phyloP scores from a whole-genome alignment of 1,284 basidiomycete genomes.

The Ustilago hordei region DNA sequence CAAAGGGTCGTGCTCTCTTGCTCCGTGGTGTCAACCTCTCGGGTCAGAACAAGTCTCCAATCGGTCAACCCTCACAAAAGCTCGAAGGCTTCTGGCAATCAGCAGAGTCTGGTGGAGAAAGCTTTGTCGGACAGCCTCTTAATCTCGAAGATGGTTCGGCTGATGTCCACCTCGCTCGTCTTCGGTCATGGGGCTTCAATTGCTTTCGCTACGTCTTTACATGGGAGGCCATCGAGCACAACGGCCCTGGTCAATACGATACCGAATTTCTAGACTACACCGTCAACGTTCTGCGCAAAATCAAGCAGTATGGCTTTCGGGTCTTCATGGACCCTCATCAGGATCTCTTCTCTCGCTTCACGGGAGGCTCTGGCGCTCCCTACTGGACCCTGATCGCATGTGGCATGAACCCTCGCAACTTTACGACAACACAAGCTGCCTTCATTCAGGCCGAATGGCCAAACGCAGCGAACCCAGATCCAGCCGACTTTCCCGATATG shows the following conservation, averaged over 20 bases:
- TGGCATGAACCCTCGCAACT: slow-evolving; percentile 86
- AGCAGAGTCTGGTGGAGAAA: slow-evolving; percentile 80
- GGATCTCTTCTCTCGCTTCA: slow-evolving; percentile 95
- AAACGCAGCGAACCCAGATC: slow-evolving; percentile 75
- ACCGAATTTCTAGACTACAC: slow-evolving; percentile 92
- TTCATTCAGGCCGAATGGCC: slow-evolving; percentile 92
- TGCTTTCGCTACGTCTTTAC: slow-evolving; percentile 89
- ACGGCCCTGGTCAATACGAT: slow-evolving; percentile 93
- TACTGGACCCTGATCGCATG: slow-evolving; percentile 94
- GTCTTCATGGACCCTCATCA: slow-evolving; percentile 97
- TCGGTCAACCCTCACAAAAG: slow-evolving; percentile 75
- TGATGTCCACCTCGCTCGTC: slow-evolving; percentile 86
- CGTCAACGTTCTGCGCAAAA: slow-evolving; percentile 84
- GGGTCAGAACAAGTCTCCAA: slow-evolving; percentile 85
- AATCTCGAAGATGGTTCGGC: slow-evolving; percentile 82
- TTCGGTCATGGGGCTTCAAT: slow-evolving; percentile 95
- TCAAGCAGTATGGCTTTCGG: slow-evolving; percentile 93
- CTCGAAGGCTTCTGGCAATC: slow-evolving; percentile 88
- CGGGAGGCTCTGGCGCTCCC: slow-evolving; percentile 94
- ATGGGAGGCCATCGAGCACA: slow-evolving; percentile 94
- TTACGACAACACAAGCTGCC: slow-evolving; percentile 86
- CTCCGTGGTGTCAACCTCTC: slow-evolving; percentile 93
- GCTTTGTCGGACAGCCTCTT: slow-evolving; percentile 82
- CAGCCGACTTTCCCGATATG: slow-evolving; percentile 86
- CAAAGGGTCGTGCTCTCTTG: slow-evolving; percentile 82